phyloP scores from a whole-genome alignment of 1,139 yeast genomes.

The Pichia cactophila region DNA sequence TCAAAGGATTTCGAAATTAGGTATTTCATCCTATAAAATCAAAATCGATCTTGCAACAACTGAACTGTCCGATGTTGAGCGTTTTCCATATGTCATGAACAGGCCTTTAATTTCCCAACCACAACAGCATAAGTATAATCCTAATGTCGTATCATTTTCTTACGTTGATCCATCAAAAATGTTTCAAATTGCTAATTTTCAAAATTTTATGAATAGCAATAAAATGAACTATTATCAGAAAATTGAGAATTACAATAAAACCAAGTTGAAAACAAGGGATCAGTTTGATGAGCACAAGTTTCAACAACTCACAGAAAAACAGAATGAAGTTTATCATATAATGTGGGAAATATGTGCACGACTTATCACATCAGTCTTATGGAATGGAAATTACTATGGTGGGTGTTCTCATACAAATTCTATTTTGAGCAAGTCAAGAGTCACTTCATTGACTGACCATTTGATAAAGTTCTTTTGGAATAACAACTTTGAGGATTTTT shows the following conservation, averaged over 20 bases:
- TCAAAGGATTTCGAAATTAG: conserved; percentile 15
- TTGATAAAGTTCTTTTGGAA: conserved; percentile 25
- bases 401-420: conserved; percentile 2
- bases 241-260: conserved; percentile 5
- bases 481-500: conserved; percentile 18
- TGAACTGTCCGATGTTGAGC: conserved; percentile 9
- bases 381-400: neutral
- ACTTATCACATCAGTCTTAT: conserved; percentile 9
- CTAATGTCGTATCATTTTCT: conserved; percentile 15
- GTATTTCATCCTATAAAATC: conserved; percentile 24
- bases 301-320: conserved; percentile 5
- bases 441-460: conserved; percentile 24
- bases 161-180: conserved; percentile 24
- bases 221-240: conserved; percentile 6
- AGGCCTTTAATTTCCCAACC: neutral
- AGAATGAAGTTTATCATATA: conserved; percentile 17
- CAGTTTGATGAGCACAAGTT: neutral
- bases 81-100: conserved; percentile 12
- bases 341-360: conserved; percentile 20
- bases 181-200: conserved; percentile 23
- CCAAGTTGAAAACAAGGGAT: conserved; percentile 9
- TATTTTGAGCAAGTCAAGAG: conserved; percentile 15
- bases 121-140: neutral
- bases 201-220: conserved; percentile 19
- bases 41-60: conserved; percentile 20